phyloP scores from a whole-genome alignment of 2,329 filamentous ascomycete species.

The Aureobasidium musti region DNA sequence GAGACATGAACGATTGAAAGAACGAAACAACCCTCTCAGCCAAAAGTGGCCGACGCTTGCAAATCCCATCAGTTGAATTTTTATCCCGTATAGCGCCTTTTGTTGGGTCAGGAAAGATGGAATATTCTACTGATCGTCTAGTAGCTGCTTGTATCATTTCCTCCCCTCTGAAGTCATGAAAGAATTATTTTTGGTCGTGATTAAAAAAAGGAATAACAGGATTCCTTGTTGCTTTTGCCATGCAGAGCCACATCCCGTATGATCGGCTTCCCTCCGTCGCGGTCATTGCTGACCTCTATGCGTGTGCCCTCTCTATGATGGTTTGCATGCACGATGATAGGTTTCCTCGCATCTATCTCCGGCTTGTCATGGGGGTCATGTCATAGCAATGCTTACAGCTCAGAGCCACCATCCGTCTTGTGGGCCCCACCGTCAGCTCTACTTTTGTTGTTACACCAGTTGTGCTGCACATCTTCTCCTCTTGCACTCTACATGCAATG shows the following conservation, averaged over 20 bases:
- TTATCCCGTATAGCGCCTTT: neutral
- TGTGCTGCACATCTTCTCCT: neutral
- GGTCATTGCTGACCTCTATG: constrained; percentile 9
- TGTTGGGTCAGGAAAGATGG: neutral
- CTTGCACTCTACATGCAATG: neutral
- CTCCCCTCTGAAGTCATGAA: neutral
- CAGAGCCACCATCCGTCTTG: neutral
- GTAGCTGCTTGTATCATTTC: neutral
- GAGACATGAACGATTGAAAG: too few species aligned
- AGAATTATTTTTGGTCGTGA: constrained; percentile 1
- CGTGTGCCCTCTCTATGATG: neutral
- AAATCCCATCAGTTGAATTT: neutral
- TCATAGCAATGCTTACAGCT: neutral
- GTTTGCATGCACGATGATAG: neutral
- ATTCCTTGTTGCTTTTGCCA: neutral
- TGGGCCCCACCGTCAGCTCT: neutral
- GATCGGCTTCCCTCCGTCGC: neutral
- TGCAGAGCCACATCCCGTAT: neutral
- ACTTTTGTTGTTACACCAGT: neutral
- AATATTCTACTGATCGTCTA: neutral
- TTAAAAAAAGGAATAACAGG: neutral
- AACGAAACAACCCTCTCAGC: neutral
- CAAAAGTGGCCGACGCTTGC: neutral
- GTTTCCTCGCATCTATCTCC: neutral
- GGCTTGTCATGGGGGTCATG: neutral